Conservation (phyloP, 805 yeast genomes). For the Naumovozyma baii region DNA sequence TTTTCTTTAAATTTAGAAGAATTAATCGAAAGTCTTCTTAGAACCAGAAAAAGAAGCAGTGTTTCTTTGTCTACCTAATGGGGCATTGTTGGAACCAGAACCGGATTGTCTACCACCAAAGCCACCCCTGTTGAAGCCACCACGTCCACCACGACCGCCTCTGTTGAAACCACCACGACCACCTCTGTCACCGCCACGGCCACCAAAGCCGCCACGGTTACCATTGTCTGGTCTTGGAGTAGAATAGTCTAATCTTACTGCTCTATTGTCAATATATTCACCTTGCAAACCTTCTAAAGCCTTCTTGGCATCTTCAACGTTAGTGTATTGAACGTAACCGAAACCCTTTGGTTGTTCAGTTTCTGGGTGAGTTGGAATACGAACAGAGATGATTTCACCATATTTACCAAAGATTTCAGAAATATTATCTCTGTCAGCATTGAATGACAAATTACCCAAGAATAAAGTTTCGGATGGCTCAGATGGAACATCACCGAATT, state of each 20-base stretch:
- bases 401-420: slow-evolving; percentile 62
- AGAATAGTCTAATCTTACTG: slow-evolving; percentile 90
- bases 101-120: slow-evolving; percentile 32
- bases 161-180: slow-evolving; percentile 29
- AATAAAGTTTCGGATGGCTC: slow-evolving; percentile 93
- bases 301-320: slow-evolving; percentile 80
- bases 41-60: slow-evolving; percentile 70
- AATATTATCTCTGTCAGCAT: slow-evolving; percentile 71
- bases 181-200: slow-evolving; percentile 17
- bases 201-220: slow-evolving; percentile 23
- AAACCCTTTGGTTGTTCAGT: slow-evolving; percentile 98
- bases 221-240: slow-evolving; percentile 66
- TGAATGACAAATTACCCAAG: slow-evolving; percentile 92
- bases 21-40: slow-evolving; percentile 71
- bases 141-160: slow-evolving; percentile 22
- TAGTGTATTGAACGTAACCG: slow-evolving; percentile 89
- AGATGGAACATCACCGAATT: slow-evolving; percentile 83
- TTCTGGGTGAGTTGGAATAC: slow-evolving; percentile 97
- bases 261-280: slow-evolving; percentile 79
- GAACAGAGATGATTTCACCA: slow-evolving; percentile 79
- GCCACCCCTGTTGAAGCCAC: slow-evolving; percentile 27
- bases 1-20: neutral
- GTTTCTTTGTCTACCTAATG: slow-evolving; percentile 35
- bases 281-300: slow-evolving; percentile 87
- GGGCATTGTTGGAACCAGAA: slow-evolving; percentile 59